Percentiles rank a stretch among this genome's conserved stretches.
These are phyloP conservation scores for Fusarium sp. DNA, from an alignment of 2,329 filamentous ascomycete species.

Conservation along the genomic window DNA sequence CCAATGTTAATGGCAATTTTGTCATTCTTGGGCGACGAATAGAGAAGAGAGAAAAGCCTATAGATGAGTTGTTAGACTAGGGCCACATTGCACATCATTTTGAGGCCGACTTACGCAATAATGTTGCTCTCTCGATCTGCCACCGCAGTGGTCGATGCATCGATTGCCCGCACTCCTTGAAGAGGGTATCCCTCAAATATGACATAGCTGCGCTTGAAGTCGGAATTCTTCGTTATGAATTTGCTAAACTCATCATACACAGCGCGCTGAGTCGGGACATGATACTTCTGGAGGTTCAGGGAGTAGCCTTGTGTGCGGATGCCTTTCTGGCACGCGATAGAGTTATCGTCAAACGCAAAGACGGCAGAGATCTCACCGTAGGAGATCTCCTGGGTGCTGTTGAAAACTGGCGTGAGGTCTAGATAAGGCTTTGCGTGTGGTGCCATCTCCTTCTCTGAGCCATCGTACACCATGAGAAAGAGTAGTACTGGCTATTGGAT, in stretches of 20 bases:
- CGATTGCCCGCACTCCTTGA: conserved; percentile 47
- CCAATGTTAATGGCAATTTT: neutral
- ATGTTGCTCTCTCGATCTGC: neutral
- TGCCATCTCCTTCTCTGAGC: neutral
- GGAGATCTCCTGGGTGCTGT: neutral
- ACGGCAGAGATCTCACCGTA: neutral
- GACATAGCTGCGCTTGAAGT: conserved; percentile 45
- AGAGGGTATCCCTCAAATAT: conserved; percentile 68
- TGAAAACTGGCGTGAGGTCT: neutral
- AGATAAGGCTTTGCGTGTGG: neutral
- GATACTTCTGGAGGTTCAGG: neutral
- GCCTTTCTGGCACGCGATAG: neutral
- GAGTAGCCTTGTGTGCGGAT: neutral
- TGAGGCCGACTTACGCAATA: neutral
- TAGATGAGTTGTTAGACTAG: neutral
- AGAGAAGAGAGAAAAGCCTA: conserved; percentile 8
- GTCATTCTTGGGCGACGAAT: neutral
- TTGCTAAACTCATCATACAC: conserved; percentile 30
- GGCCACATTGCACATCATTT: too few species aligned
- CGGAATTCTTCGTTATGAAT: conserved; percentile 43
- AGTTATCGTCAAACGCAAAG: neutral
- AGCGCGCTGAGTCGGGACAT: neutral
- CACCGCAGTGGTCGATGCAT: neutral
- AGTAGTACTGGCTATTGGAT: neutral
- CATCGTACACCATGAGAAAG: neutral